Base-by-base conservation (phyloP, 805 yeast genomes). In the Zygoascus flipseniorum region DNA sequence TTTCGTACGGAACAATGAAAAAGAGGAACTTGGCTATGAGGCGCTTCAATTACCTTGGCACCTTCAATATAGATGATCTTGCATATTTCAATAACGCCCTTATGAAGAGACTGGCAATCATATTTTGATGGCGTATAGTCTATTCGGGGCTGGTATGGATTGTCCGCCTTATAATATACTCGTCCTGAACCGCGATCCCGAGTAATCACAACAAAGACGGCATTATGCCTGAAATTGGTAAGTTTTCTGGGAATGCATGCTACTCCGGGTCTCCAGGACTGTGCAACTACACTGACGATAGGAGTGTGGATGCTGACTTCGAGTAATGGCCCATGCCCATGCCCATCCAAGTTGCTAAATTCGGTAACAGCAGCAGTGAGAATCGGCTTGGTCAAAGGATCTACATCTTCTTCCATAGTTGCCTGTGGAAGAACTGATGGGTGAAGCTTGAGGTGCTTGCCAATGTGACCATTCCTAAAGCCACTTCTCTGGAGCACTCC, bases 231-330 rank as follows among this genome's bases (percentile, higher is more conserved):
- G 61, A 72, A 76, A 50, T 65, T 65, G 41, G 44, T 16, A 26
- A 75, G 54, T 10, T 70, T 47, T 44, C 66, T 67, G 49, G 62
- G 56, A 51, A 79, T 67, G 26, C 60, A 57, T 31, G 66, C 63
- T 35, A 65, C 65, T 35, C 76, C 70, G 1, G 67, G 59, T 6
- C 60, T 48, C 77, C 78, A 78, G 1, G 82, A 82, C 9, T 69
- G 35, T 56, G 70, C 75, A 16, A 62, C 62, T n/a, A 65, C 51
- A 46, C 69, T 67, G 20, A 76, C 47, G 37, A 59, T 62, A 2
- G 82, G 83, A n/a, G 69, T 62, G 57, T 76, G 79, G 44, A 74
- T 66, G 28, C 75, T 53, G 2, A 80, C 69, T 63, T 79, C 83
- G 52, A 79, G 70, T 62, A 72, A 75, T 9, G 79, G 74, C 1